Evolutionary conservation across 257 asterid species (phyloP).

Genomic region (Solanum piurae): DNA sequence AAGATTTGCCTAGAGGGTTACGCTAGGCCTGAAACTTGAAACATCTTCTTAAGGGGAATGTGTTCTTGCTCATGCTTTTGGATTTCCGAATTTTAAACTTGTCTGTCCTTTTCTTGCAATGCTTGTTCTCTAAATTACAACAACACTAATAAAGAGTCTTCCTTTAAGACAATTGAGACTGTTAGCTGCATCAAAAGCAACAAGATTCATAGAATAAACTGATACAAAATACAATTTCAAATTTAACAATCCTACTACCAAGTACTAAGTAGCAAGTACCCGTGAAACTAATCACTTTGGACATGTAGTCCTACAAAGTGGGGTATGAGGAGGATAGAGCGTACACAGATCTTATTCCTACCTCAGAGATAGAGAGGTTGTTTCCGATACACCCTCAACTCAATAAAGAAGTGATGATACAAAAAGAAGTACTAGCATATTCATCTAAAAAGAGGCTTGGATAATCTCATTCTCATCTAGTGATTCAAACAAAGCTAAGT

Average conservation of each 20-base stretch:
- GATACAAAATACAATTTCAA: background rate
- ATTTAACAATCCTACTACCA: background rate
- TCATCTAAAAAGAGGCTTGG: background rate
- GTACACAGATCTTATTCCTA: background rate
- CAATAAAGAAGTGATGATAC: background rate
- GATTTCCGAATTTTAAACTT: background rate
- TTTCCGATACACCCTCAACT: background rate
- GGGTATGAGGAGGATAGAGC: background rate
- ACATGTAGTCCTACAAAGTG: background rate
- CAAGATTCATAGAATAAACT: background rate
- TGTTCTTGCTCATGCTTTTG: background rate
- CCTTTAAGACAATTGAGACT: background rate
- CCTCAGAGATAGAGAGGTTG: background rate
- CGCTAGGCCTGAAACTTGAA: background rate
- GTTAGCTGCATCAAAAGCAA: background rate
- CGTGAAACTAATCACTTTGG: background rate
- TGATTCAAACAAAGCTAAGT: background rate
- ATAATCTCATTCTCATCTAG: background rate
- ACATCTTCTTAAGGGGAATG: background rate
- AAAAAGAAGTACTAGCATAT: background rate
- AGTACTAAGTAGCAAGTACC: background rate
- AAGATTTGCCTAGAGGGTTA: background rate
- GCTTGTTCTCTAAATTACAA: background rate
- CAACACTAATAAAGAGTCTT: background rate
- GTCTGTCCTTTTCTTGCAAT: background rate